Evolutionary conservation across 768 basidiomycete species (phyloP).

Genomic region (Rhodosporidiobolus odoratus): DNA sequence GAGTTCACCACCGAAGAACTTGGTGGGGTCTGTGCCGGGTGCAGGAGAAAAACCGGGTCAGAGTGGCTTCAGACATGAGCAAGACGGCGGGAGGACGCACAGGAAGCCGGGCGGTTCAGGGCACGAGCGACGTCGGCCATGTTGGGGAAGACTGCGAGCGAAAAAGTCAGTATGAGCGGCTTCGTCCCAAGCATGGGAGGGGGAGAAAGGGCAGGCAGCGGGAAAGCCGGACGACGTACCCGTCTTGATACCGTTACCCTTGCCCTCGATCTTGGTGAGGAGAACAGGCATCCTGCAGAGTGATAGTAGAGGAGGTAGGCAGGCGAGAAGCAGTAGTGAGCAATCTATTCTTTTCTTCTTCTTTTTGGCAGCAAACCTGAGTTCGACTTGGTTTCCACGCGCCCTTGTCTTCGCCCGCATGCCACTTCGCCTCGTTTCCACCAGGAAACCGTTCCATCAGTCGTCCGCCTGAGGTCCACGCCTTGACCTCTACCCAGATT

Average conservation of each 20-base stretch:
- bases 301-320: no score
- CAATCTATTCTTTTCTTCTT: not conserved
- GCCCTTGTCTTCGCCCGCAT: no score
- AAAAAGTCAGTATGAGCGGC: not conserved
- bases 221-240: not conserved
- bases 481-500: not conserved
- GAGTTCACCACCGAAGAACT: slow-evolving; percentile 98
- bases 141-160: slow-evolving; percentile 70
- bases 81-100: slow-evolving; percentile 42
- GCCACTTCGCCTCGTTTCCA: no score
- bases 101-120: slow-evolving; percentile 82
- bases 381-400: no score
- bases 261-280: slow-evolving; percentile 93
- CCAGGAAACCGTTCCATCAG: no score
- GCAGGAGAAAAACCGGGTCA: not conserved
- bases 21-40: slow-evolving; percentile 75
- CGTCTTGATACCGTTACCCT: slow-evolving; percentile 99
- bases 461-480: not conserved
- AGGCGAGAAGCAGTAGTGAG: no score
- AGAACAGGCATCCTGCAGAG: slow-evolving; percentile 80
- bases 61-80: not conserved
- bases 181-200: no score
- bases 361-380: no score
- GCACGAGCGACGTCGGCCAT: slow-evolving; percentile 97
- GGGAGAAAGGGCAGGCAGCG: not conserved